Conservation (phyloP, 176 grass and related monocot genomes). For the Carex myosuroides region DNA sequence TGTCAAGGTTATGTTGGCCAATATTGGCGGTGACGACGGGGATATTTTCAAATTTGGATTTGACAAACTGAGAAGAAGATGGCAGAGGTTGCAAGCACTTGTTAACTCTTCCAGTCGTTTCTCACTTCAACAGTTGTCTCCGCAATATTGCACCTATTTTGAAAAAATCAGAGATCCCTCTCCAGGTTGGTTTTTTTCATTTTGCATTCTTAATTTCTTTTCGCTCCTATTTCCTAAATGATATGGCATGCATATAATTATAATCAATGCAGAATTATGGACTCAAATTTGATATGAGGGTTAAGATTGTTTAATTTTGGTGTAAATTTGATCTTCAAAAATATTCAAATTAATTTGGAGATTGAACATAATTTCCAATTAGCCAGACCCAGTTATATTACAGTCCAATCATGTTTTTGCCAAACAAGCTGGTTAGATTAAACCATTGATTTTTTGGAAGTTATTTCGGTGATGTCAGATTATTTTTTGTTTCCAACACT, state of each 20-base stretch:
- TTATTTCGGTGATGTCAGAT: background rate
- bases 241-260: background rate
- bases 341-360: background rate
- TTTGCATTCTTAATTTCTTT: background rate
- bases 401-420: background rate
- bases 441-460: background rate
- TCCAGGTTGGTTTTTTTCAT: conserved; percentile 40
- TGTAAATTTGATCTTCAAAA: background rate
- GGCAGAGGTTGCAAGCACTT: conserved; percentile 40
- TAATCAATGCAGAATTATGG: background rate
- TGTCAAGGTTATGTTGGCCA: conserved; percentile 43
- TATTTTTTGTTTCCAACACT: background rate
- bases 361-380: background rate
- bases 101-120: conserved; percentile 44
- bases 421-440: no score
- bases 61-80: conserved; percentile 29
- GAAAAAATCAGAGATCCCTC: conserved; percentile 39
- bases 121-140: conserved; percentile 51
- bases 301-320: background rate
- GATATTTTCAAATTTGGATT: conserved; percentile 75
- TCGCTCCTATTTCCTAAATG: background rate
- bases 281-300: background rate
- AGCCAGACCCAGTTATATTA: background rate
- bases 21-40: conserved; percentile 26
- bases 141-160: conserved; percentile 66